These are phyloP conservation scores for Pseudotulostoma volvatum DNA, from an alignment of 495 filamentous ascomycete genomes.

Conservation along the genomic window DNA sequence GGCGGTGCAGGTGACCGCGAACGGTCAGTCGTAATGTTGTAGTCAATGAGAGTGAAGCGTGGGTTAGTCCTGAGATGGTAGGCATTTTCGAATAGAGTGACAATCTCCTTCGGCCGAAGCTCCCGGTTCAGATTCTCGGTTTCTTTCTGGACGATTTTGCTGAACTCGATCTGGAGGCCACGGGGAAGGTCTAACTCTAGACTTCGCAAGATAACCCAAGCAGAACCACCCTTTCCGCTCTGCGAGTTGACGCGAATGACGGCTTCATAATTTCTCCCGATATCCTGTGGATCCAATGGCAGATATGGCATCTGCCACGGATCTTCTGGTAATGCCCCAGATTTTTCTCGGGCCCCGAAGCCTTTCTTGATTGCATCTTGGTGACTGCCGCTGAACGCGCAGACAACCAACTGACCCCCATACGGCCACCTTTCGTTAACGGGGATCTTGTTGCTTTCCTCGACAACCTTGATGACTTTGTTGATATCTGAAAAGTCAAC, in stretches of 20 bases:
- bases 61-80: constrained; percentile 72
- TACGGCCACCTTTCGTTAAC: constrained; percentile 82
- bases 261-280: constrained; percentile 89
- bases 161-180: constrained; percentile 83
- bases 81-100: constrained; percentile 65
- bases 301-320: constrained; percentile 73
- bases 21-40: constrained; percentile 77
- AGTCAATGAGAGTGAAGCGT: constrained; percentile 78
- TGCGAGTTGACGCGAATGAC: constrained; percentile 97
- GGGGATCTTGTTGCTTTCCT: constrained; percentile 87
- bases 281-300: constrained; percentile 82
- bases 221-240: constrained; percentile 85
- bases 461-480: constrained; percentile 74
- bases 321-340: constrained; percentile 41
- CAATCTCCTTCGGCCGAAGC: constrained; percentile 68
- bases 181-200: constrained; percentile 88
- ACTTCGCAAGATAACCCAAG: constrained; percentile 80
- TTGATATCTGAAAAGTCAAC: constrained; percentile 90
- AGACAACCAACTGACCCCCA: constrained; percentile 65
- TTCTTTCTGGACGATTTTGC: constrained; percentile 63
- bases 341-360: constrained; percentile 53
- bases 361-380: constrained; percentile 99
- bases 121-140: constrained; percentile 66
- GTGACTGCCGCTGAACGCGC: constrained; percentile 80
- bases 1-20: constrained; percentile 58